Conservation (phyloP, 78 protist species). For the Monocercomonoides exilis region DNA sequence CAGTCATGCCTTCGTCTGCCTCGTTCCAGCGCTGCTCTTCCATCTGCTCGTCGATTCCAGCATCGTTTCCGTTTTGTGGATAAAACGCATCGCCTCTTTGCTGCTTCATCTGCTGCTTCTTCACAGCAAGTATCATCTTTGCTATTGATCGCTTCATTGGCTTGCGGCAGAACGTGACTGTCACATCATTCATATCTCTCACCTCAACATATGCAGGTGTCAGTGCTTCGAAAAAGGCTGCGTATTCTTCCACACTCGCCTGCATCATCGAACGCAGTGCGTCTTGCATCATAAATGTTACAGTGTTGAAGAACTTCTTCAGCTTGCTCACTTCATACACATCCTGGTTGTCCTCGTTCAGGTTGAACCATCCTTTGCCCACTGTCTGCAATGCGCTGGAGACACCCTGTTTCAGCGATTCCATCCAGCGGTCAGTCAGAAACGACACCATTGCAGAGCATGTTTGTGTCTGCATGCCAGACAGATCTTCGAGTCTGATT, state of each 20-base stretch:
- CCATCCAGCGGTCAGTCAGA: slow-evolving; percentile 30
- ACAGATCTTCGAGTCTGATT: slow-evolving; percentile 43
- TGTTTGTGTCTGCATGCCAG: slow-evolving; percentile 27
- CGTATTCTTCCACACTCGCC: slow-evolving; percentile 20
- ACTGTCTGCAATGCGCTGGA: not conserved
- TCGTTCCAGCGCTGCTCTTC: not conserved
- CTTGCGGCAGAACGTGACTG: not conserved
- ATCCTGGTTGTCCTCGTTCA: slow-evolving; percentile 37
- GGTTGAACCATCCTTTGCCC: slow-evolving; percentile 78
- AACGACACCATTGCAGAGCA: not conserved
- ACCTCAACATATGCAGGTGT: not conserved
- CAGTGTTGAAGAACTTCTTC: slow-evolving; percentile 36
- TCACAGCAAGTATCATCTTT: not conserved
- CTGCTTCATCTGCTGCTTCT: not conserved
- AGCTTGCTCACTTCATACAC: slow-evolving; percentile 64
- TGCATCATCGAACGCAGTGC: slow-evolving; percentile 44
- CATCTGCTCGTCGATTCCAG: not conserved
- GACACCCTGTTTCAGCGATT: slow-evolving; percentile 1
- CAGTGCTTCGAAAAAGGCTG: slow-evolving; percentile 15
- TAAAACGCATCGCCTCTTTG: too few relatives aligned
- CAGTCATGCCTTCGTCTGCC: not conserved
- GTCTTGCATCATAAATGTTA: slow-evolving; percentile 63
- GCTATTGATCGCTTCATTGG: not conserved
- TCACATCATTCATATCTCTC: not conserved
- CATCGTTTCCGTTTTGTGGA: too few relatives aligned